Conservation (phyloP, 805 yeast genomes). For the Wickerhamiella bombiphila region DNA sequence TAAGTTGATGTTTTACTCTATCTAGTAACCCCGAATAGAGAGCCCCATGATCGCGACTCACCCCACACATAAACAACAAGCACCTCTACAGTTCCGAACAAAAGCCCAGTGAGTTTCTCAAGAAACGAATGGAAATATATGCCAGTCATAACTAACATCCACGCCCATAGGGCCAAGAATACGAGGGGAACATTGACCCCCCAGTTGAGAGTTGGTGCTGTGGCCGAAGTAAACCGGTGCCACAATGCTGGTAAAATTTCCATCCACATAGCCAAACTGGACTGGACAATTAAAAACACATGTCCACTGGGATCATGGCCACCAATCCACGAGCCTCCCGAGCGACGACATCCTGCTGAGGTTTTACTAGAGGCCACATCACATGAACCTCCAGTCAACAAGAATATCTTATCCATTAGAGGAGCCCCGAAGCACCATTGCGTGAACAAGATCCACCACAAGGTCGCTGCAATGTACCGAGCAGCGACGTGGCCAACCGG, state of each 20-base stretch:
- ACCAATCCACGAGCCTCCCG: conserved; percentile 60
- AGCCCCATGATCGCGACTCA: neutral
- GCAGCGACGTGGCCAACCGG: conserved; percentile 3
- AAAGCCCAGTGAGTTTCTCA: conserved; percentile 61
- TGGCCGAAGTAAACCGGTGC: conserved; percentile 1
- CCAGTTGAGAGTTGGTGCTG: conserved; percentile 6
- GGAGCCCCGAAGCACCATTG: conserved; percentile 83
- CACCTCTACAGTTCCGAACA: conserved; percentile 44
- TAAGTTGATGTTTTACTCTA: too few species aligned
- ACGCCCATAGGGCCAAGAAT: conserved; percentile 50
- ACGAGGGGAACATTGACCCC: conserved; percentile 22
- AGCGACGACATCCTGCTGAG: conserved; percentile 30
- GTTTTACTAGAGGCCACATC: conserved; percentile 12
- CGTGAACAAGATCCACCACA: conserved; percentile 76
- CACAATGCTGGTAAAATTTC: conserved; percentile 37
- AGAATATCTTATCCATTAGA: conserved; percentile 72
- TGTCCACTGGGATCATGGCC: conserved; percentile 98
- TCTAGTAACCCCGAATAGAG: neutral
- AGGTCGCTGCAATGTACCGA: conserved; percentile 42
- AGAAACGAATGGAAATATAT: conserved; percentile 67
- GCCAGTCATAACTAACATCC: conserved; percentile 76
- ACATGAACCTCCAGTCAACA: conserved; percentile 75
- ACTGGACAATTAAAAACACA: conserved; percentile 58
- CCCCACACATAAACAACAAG: conserved; percentile 28
- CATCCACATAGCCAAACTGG: conserved; percentile 48